These are phyloP conservation scores for Ophiognomonia clavigignenti-juglandacearum DNA, from an alignment of 2,329 filamentous ascomycete species.

Conservation along the genomic window DNA sequence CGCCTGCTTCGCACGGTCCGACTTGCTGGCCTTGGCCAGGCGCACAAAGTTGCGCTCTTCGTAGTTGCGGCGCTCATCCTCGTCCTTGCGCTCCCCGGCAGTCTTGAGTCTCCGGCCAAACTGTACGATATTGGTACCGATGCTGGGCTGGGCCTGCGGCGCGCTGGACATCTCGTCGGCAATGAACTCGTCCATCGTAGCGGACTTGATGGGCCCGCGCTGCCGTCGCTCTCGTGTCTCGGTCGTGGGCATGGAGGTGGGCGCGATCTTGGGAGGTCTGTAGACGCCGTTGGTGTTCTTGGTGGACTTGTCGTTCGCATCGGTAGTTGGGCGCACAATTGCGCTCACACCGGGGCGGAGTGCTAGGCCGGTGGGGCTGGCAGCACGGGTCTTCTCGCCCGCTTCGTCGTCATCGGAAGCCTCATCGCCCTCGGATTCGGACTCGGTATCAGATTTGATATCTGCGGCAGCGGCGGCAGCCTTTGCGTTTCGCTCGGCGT, in stretches of 20 bases:
- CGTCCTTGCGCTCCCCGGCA: slow-evolving; percentile 67
- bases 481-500: slow-evolving; percentile 50
- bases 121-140: slow-evolving; percentile 81
- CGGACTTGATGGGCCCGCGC: slow-evolving; percentile 65
- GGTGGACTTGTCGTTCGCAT: slow-evolving; percentile 24
- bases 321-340: slow-evolving; percentile 30
- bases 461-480: slow-evolving; percentile 29
- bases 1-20: slow-evolving; percentile 65
- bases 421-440: slow-evolving; percentile 31
- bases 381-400: slow-evolving; percentile 21
- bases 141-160: slow-evolving; percentile 80
- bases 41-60: slow-evolving; percentile 92
- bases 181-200: slow-evolving; percentile 89
- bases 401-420: slow-evolving; percentile 29
- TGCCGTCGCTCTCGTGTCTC: slow-evolving; percentile 58
- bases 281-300: slow-evolving; percentile 67
- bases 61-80: slow-evolving; percentile 76
- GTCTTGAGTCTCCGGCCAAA: slow-evolving; percentile 78
- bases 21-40: slow-evolving; percentile 81
- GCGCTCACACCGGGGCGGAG: slow-evolving; percentile 33
- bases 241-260: slow-evolving; percentile 73
- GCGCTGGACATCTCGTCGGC: slow-evolving; percentile 76
- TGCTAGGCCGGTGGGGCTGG: slow-evolving; percentile 22
- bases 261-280: slow-evolving; percentile 80
- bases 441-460: slow-evolving; percentile 28